Percentiles rank a stretch among this genome's conserved stretches.
Conservation (phyloP, 176 grass and related monocot species). For the Elymus sibiricus region DNA sequence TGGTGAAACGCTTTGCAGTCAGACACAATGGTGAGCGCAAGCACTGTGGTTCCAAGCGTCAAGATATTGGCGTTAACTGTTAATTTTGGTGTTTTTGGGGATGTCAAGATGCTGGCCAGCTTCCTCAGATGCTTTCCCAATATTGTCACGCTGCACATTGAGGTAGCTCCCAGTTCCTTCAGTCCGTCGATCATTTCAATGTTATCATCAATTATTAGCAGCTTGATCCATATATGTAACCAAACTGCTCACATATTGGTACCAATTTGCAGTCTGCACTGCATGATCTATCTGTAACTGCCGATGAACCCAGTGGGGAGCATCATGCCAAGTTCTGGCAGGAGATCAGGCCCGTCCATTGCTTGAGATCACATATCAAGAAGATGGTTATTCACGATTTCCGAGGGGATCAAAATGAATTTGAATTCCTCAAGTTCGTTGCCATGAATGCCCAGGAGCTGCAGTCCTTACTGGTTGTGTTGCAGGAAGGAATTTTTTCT, state of each 20-base stretch:
- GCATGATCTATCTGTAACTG: neutral
- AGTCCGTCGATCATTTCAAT: neutral
- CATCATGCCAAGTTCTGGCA: neutral
- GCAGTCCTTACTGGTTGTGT: neutral
- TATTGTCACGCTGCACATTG: slow-evolving; percentile 16
- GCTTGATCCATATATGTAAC: neutral
- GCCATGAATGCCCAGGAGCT: neutral
- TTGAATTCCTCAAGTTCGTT: neutral
- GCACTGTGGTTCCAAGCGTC: neutral
- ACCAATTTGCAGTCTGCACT: slow-evolving; percentile 16
- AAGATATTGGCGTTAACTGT: slow-evolving; percentile 5
- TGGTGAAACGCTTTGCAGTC: neutral
- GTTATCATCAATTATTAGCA: neutral
- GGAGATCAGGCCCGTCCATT: neutral
- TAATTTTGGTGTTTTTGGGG: neutral
- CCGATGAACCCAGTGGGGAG: neutral
- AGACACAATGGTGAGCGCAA: neutral
- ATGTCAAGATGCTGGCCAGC: neutral
- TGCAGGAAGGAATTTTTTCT: neutral
- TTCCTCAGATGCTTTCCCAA: slow-evolving; percentile 36
- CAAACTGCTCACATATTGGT: neutral
- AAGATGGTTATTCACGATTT: neutral
- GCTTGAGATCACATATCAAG: slow-evolving; percentile 2
- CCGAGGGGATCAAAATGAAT: neutral
- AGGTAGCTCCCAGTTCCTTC: neutral